Evolutionary conservation across 2,329 filamentous ascomycete species (phyloP).

Genomic region (Pseudocercospora musae): DNA sequence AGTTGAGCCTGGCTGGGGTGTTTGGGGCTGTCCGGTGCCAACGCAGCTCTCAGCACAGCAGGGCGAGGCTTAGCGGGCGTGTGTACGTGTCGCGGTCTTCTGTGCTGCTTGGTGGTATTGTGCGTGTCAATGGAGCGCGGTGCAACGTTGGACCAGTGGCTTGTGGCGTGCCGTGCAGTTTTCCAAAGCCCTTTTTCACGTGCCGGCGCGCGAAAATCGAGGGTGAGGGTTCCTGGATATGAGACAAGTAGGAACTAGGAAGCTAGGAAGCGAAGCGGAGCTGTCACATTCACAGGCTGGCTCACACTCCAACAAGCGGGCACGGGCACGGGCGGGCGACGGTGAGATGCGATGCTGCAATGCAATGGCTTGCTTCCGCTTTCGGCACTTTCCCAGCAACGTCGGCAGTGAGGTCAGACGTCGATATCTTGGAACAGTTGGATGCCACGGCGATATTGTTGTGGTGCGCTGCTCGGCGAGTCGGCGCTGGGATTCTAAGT

Average conservation of each 20-base stretch:
- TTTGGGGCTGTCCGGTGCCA: neutral
- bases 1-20: neutral
- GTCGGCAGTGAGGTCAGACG: neutral
- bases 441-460: neutral
- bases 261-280: neutral
- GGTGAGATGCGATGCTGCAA: neutral
- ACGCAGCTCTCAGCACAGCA: neutral
- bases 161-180: constrained; percentile 50
- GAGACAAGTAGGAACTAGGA: no score
- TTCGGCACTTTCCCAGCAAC: neutral
- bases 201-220: constrained; percentile 52
- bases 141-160: neutral
- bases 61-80: neutral
- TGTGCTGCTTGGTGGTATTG: neutral
- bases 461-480: neutral
- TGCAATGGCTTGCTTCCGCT: no score
- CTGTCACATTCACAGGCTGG: neutral
- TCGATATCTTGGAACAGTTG: neutral
- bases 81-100: neutral
- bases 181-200: constrained; percentile 80
- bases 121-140: neutral
- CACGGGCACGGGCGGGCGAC: neutral
- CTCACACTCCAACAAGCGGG: neutral
- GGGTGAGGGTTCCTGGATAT: neutral
- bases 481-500: no score